Evolutionary conservation across 352 stramenopile species (phyloP), one percentile per base, ranked within the genome.

Genomic region (Pythium oligandrum): DNA sequence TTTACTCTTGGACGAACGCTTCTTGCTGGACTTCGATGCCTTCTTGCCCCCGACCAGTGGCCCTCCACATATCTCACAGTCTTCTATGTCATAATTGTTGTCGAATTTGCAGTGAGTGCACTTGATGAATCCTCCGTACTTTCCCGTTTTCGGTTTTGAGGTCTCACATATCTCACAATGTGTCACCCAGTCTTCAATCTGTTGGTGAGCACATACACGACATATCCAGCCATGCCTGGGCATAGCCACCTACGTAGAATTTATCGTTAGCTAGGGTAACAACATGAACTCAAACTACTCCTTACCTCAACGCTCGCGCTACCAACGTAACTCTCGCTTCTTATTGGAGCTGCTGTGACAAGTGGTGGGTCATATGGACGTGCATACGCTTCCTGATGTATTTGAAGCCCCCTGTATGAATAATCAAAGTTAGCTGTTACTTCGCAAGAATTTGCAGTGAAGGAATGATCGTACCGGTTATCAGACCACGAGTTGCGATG

Each of bases 121-220:
- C 45, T 79, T 82, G 42, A 86, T 62, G 49, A 78, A 89, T 0
- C 63, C 68, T 0, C 75, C 78, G 31, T 70, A 68, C 6, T 72
- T 62, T 4, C 73, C 73, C 11, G 61, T 69, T 31, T 64, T 73
- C 0, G 78, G 75, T 44, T 85, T 88, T 0, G 71, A 85, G 0
- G 75, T 86, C 48, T 88, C 78, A 40, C 78, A 88, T 11, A 88
- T 78, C 55, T 88, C 78, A 54, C 75, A 88, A 34, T 85, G 70
- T 6, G 74, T 85, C 6, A 77, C 75, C 78, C 78, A 86, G 36
- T 88, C 75, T 45, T 71, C 75, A 32, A 80, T 66, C 59, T 88
- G 78, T 49, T 88, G 78, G 37, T 88, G 78, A 17, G 73, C 64
- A 47, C 78, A 88, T 0, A 88, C 75, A 6, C 78, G 78, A 46